Conservation (phyloP, 495 filamentous ascomycete species). For the Aspergillus avenaceus region DNA sequence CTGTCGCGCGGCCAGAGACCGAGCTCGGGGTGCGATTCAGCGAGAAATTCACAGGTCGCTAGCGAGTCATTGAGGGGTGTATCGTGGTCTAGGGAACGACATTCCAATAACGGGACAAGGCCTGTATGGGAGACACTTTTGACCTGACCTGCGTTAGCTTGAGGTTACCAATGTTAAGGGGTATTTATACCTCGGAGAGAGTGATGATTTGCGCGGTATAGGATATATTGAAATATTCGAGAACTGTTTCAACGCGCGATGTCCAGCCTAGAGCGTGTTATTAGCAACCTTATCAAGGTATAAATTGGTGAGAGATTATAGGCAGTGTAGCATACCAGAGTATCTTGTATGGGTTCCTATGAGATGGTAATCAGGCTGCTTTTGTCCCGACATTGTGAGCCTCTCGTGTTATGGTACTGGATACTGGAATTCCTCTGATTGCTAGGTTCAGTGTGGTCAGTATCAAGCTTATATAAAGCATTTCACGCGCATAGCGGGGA, state of each 20-base stretch:
- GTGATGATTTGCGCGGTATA: conserved; percentile 20
- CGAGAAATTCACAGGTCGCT: conserved; percentile 51
- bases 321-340: conserved; percentile 21
- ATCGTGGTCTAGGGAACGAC: conserved; percentile 14
- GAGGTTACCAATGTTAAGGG: background rate
- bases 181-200: conserved; percentile 18
- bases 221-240: conserved; percentile 34
- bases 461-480: background rate
- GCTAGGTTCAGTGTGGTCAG: background rate
- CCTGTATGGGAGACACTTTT: conserved; percentile 26
- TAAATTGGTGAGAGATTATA: background rate
- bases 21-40: conserved; percentile 40
- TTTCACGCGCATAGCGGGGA: background rate
- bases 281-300: background rate
- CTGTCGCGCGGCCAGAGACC: conserved; percentile 43
- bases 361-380: conserved; percentile 26
- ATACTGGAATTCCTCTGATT: background rate
- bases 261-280: conserved; percentile 28
- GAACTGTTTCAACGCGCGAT: conserved; percentile 28
- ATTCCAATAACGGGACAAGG: conserved; percentile 29
- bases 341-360: conserved; percentile 31
- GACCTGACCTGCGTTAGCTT: conserved; percentile 3
- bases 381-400: background rate
- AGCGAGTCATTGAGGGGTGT: conserved; percentile 47
- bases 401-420: background rate